These are phyloP conservation scores for Lycium ferocissimum DNA, from an alignment of 257 asterid species.

Conservation along the genomic window DNA sequence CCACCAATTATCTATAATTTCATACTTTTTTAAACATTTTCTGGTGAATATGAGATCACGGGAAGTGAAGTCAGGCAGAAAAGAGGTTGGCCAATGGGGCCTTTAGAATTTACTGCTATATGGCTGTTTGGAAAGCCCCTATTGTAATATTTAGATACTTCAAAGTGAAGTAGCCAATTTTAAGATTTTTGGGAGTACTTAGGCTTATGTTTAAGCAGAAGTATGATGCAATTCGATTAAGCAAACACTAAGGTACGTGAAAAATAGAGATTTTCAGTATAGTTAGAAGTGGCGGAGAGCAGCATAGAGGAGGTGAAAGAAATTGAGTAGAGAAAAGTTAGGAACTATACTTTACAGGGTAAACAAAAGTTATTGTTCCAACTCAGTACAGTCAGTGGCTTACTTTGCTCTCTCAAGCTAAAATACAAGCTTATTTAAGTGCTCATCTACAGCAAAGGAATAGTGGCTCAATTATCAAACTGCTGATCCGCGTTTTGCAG, in stretches of 20 bases:
- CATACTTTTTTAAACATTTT: neutral
- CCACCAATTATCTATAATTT: neutral
- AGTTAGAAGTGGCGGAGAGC: neutral
- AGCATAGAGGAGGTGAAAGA: conserved; percentile 14
- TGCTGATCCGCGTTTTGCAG: neutral
- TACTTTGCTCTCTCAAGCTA: conserved; percentile 22
- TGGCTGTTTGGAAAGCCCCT: neutral
- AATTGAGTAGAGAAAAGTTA: neutral
- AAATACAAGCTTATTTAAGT: neutral
- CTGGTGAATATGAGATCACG: neutral
- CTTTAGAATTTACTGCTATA: neutral
- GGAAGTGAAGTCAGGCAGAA: neutral
- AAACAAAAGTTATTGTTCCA: conserved; percentile 9
- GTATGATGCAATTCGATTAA: neutral
- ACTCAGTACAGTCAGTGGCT: neutral
- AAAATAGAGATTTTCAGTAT: neutral
- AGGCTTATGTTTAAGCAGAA: neutral
- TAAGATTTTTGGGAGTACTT: neutral
- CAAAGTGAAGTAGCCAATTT: neutral
- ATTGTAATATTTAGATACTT: neutral
- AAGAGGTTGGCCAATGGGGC: neutral
- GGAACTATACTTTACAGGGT: neutral
- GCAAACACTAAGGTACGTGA: neutral
- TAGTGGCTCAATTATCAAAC: conserved; percentile 9
- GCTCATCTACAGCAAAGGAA: conserved; percentile 3